A percentile compares a stretch with the other conserved stretches of the same genome.
Conservation (phyloP, 2,329 filamentous ascomycete genomes). For the Diaporthe caulivora region DNA sequence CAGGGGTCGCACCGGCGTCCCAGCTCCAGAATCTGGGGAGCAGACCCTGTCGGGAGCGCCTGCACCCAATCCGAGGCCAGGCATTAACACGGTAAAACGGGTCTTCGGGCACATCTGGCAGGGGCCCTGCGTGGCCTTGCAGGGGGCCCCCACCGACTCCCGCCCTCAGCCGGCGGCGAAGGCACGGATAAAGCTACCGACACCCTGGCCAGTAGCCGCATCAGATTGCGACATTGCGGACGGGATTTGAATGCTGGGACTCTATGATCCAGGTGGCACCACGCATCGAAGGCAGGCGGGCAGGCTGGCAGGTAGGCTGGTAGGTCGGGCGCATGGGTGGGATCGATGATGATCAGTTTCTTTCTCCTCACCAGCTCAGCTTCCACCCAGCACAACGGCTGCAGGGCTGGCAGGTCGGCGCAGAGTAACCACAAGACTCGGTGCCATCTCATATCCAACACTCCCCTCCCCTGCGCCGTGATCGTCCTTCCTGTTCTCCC, state of each 20-base stretch:
- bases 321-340: too few relatives aligned
- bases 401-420: constrained; percentile 4
- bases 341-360: background rate
- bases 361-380: background rate
- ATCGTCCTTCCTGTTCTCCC: background rate
- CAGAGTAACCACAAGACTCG: background rate
- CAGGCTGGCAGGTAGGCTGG: too few relatives aligned
- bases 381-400: background rate
- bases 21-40: constrained; percentile 40
- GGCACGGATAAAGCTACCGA: constrained; percentile 34
- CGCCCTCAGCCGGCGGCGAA: constrained; percentile 46
- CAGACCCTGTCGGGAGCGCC: constrained; percentile 2
- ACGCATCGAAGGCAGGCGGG: too few relatives aligned
- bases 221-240: background rate
- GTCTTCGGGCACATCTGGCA: constrained; percentile 7
- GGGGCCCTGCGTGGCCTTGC: constrained; percentile 21
- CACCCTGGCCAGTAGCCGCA: constrained; percentile 17
- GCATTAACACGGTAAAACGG: constrained; percentile 40
- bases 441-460: constrained; percentile 27
- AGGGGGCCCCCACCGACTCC: constrained; percentile 37
- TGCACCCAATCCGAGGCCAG: constrained; percentile 30
- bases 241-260: background rate
- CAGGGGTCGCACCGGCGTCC: constrained; percentile 23
- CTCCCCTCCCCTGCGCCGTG: background rate
- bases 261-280: too few relatives aligned